Evolutionary conservation across 2,329 filamentous ascomycete genomes (phyloP).

Genomic region (Fusarium sp.): DNA sequence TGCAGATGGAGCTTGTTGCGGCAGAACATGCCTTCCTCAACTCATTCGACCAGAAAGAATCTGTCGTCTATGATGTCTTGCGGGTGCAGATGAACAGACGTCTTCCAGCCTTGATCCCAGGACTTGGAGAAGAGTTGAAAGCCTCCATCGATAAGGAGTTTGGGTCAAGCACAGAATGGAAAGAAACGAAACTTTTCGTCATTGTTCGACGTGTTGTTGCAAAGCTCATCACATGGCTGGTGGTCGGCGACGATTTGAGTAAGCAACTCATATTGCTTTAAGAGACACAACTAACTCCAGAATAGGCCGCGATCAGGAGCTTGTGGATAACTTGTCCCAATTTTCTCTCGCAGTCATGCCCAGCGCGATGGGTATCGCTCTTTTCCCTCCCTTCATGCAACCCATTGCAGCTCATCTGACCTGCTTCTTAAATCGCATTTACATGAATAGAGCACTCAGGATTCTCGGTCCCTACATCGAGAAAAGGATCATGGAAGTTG

Average conservation of each 20-base stretch:
- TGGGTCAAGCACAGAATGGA: background rate
- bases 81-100: background rate
- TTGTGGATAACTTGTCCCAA: background rate
- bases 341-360: background rate
- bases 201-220: background rate
- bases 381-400: background rate
- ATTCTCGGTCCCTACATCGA: background rate
- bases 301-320: background rate
- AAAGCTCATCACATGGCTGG: background rate
- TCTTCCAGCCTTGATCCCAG: accelerated
- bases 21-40: background rate
- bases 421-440: background rate
- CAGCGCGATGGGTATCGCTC: background rate
- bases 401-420: background rate
- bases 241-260: background rate
- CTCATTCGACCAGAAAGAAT: accelerated
- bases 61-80: background rate
- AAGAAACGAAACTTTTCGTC: accelerated
- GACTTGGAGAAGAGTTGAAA: accelerated
- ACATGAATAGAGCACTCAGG: background rate
- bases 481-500: background rate
- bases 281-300: too few relatives aligned
- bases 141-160: accelerated
- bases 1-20: background rate
- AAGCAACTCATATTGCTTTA: background rate